Evolutionary conservation across 2,329 filamentous ascomycete genomes (phyloP), one percentile per base, ranked within the genome.

Genomic region (Epichloe uncinata): DNA sequence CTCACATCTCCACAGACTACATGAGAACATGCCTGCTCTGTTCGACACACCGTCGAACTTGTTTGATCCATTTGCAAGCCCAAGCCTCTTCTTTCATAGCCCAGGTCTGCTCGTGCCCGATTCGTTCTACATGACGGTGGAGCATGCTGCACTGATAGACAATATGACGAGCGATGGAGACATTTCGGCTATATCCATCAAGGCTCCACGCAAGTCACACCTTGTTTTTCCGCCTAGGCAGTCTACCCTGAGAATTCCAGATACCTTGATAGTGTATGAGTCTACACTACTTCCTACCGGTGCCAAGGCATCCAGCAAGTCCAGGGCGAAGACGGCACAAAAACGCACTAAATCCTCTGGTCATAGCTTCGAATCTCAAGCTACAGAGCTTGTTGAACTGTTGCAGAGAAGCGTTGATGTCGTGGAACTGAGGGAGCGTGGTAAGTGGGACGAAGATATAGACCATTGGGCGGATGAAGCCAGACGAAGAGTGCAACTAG

Each of bases 51-150:
- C 79, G 0, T 59, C 59, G 1, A 62, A 74, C 51, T 60, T 80
- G 33, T 81, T 83, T 53, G 80, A 84, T 55, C 63, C 74, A 0
- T 83, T 82, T 59, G 77, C 72, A 5, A 81, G 77, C 52, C 71
- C 80, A 0, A 68, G 69, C 47, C 66, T 82, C 1, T 75, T 82
- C 57, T 82, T 83, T 56, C 75, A 75, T 47, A 74, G 69, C 0
- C 62, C 78, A 0, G 74, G 73, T 0, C 51, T 78, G 5, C 55
- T 65, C 0, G 63, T 73, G 0, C 75, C 76, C 0, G 62, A 63
- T 1, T 66, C 67, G 2, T 78, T 79, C 54, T 55, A 61, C 51
- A 57, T 61, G 42, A 64, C 66, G 2, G 60, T 58, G 4, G 57
- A 63, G 11, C 56, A 66, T 38, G 53, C 59, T 1, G 49, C 49